These are phyloP conservation scores for Prunus yedoensis DNA, from an alignment of 331 rosid genomes.

Conservation along the genomic window DNA sequence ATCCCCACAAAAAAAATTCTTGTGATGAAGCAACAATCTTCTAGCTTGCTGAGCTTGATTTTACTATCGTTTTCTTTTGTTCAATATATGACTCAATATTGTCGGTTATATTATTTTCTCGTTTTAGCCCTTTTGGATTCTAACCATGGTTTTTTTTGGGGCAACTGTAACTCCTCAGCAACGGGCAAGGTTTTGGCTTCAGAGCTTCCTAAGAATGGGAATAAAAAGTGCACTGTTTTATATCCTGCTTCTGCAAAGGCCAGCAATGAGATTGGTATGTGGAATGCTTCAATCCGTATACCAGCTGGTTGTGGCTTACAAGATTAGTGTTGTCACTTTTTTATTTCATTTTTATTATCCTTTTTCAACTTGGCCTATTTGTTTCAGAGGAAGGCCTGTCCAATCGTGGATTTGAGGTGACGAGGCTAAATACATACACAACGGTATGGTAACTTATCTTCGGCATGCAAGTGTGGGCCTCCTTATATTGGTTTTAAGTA, in stretches of 20 bases:
- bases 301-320: neutral
- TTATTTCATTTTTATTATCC: neutral
- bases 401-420: constrained; percentile 89
- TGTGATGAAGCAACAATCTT: neutral
- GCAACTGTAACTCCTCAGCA: constrained; percentile 55
- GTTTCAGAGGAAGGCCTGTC: constrained; percentile 81
- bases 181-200: constrained; percentile 81
- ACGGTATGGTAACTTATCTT: constrained; percentile 58
- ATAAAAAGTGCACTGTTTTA: constrained; percentile 62
- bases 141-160: constrained; percentile 20
- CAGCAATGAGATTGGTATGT: constrained; percentile 79
- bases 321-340: neutral
- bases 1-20: neutral
- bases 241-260: constrained; percentile 99
- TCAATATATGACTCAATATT: neutral
- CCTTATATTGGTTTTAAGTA: constrained; percentile 2
- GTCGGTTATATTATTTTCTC: neutral
- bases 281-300: constrained; percentile 21
- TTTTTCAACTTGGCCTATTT: constrained; percentile 5
- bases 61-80: neutral
- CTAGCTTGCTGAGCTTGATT: constrained; percentile 3
- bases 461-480: constrained; percentile 5
- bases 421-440: constrained; percentile 84
- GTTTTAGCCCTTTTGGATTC: constrained; percentile 4
- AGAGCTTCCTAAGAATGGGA: constrained; percentile 78